Evolutionary conservation across 1,284 basidiomycete species (phyloP), one percentile per base, ranked within the genome.

Genomic region (Ustilago sp.): DNA sequence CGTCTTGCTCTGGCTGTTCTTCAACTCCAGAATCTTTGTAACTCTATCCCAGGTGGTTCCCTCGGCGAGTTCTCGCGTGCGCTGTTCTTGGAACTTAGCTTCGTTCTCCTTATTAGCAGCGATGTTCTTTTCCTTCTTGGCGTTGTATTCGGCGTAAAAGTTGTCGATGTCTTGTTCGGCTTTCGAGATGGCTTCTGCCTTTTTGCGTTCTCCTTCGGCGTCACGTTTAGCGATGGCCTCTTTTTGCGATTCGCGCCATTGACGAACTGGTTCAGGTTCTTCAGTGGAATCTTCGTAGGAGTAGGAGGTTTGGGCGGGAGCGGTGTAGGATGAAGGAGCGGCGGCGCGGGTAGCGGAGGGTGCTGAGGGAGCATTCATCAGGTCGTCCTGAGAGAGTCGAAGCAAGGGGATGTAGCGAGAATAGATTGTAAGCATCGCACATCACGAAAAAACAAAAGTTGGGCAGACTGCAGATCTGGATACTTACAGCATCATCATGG

Each of bases 31-130:
- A 61, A 93, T 87, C 55, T 92, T 92, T 84, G 92, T 92, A 83
- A 99, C 95, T 34, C 96, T 92, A 80, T 94, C 91, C 97, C 97
- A 99, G 7, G 95, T 95, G 23, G 96, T 98, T 39, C 96, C 97
- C 69, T 91, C 89, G 0, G 94, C 92, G 63, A 99, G 90, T 28
- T 92, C 91, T 59, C 92, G 91, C 31, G 91, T 90, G 68, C 95
- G 89, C 51, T 89, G 88, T 35, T 91, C 89, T 48, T 94, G 86
- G 88, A 93, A 98, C 66, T 91, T 90, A 43, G 91, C 91, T 87
- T 99, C 97, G 78, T 91, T 89, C 86, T 98, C 93, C 89, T 99
- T 99, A 90, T 99, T 99, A 87, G 95, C 92, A 57, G 92, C 89
- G 82, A 99, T 98, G 83, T 91, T 93, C 86, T 91, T 91, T 88